Base-by-base conservation (phyloP, 495 filamentous ascomycete species). In the Corynascus novoguineensis region DNA sequence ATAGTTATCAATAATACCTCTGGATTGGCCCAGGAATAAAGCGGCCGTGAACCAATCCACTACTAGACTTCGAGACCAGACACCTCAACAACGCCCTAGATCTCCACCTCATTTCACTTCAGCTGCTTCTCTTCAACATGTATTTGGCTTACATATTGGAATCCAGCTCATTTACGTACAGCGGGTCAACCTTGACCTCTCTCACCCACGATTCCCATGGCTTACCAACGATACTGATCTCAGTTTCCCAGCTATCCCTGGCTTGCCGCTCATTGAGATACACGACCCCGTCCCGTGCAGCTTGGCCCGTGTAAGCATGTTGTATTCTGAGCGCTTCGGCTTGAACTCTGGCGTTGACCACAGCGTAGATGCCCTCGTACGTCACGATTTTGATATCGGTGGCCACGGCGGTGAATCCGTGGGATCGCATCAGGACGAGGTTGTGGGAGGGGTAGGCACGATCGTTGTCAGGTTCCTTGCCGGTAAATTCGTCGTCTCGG, bases 401-500 rank as follows among this genome's bases (percentile, higher is more conserved):
- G 0, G 67, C 77, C 2, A 73, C 57, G 1, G 67, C 63, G 0
- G 74, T 76, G 57, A 80, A 79, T 7, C 78, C 79, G 46, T 81
- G 79, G 9, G 72, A 71, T 3, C 66, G 61, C 77, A 79, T 79
- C 11, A 81, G 61, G 3, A 77, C 71, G 4, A 80, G 71, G 1
- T 60, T 50, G 59, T 74, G 66, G 10, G 60, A 54, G 0, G 53
- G 53, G 31, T 62, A 55, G 22, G 54, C 52, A 32, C 66, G 64
- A 17, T 37, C 38, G 11, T 60, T 50, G 32, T 65, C 56, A 4
- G 79, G 64, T 8, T 64, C 57, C 4, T 46, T 37, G 15, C 72
- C 77, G 5, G 77, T 64, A 9, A 51, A 40, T 1, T 59, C 21
- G 41, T 25, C 10, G 5, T 1, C 29, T 49, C 17, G 31, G n/a